Evolutionary conservation across 768 basidiomycete species (phyloP).

Genomic region (Panus rudis): DNA sequence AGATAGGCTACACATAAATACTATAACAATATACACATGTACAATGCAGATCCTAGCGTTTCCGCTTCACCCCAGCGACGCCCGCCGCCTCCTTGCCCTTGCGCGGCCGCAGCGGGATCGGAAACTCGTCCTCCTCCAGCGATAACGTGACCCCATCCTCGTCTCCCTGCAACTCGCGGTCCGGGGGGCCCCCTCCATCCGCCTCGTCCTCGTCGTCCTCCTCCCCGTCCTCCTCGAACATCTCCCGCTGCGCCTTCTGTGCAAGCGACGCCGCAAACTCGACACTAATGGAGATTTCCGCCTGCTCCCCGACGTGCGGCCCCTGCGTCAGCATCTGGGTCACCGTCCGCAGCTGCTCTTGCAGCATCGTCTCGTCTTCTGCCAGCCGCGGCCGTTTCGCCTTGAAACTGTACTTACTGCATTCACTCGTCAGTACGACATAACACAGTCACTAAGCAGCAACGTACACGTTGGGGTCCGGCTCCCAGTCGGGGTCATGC

Average conservation of each 20-base stretch:
- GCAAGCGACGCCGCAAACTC: slow-evolving; percentile 79
- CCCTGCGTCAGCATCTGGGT: slow-evolving; percentile 58
- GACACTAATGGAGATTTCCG: slow-evolving; percentile 66
- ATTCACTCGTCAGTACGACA: neutral
- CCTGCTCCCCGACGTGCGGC: slow-evolving; percentile 28
- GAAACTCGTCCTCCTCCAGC: slow-evolving; percentile 65
- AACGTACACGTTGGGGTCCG: slow-evolving; percentile 80
- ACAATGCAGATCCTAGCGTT: slow-evolving; percentile 39
- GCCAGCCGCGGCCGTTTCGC: slow-evolving; percentile 49
- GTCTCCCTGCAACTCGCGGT: slow-evolving; percentile 12
- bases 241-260: slow-evolving; percentile 58
- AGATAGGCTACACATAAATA: slow-evolving; percentile 4
- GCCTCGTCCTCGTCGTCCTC: slow-evolving; percentile 26
- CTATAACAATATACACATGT: slow-evolving; percentile 13
- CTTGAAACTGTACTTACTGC: slow-evolving; percentile 74
- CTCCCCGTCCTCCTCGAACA: slow-evolving; percentile 51
- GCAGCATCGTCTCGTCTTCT: slow-evolving; percentile 52
- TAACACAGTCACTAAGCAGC: slow-evolving; percentile 27
- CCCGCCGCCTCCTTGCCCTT: slow-evolving; percentile 50
- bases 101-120: slow-evolving; percentile 62
- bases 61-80: slow-evolving; percentile 48
- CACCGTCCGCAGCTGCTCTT: slow-evolving; percentile 69
- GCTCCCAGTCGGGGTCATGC: slow-evolving; percentile 80
- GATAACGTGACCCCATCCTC: slow-evolving; percentile 38
- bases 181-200: slow-evolving; percentile 10